A percentile compares a stretch with the other conserved stretches of the same genome.
Evolutionary conservation across 2,329 filamentous ascomycete species (phyloP).

Genomic region (Alternaria infectoria): DNA sequence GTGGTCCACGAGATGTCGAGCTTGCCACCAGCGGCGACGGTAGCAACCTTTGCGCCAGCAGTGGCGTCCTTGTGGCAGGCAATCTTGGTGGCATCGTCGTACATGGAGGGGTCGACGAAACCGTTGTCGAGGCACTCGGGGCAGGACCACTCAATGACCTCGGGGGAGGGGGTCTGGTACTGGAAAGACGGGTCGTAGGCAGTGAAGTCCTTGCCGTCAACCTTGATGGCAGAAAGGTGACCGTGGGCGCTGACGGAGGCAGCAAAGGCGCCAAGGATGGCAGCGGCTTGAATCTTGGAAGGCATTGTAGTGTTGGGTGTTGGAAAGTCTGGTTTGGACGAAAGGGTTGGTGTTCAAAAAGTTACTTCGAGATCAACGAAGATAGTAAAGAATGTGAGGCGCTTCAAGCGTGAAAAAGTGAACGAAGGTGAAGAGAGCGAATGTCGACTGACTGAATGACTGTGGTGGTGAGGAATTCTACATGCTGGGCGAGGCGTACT

Average conservation of each 20-base stretch:
- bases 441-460: conserved; percentile 9
- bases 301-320: conserved; percentile 29
- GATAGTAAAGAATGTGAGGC: conserved; percentile 26
- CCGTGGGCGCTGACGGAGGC: conserved; percentile 55
- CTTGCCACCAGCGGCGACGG: conserved; percentile 63
- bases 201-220: conserved; percentile 55
- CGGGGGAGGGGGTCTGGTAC: conserved; percentile 41
- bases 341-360: conserved; percentile 15
- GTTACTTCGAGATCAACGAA: conserved; percentile 38
- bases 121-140: conserved; percentile 59
- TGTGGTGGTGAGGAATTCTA: conserved; percentile 4
- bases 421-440: conserved; percentile 29
- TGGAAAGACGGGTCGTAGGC: conserved; percentile 52
- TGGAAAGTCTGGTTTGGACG: conserved; percentile 9
- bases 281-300: conserved; percentile 38
- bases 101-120: conserved; percentile 58
- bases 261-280: conserved; percentile 41
- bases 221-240: conserved; percentile 50
- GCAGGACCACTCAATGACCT: conserved; percentile 62
- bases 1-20: conserved; percentile 67
- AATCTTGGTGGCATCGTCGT: conserved; percentile 57
- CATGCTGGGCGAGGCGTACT: conserved; percentile 2
- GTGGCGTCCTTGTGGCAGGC: conserved; percentile 66
- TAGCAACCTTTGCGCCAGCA: conserved; percentile 58
- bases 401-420: conserved; percentile 37